Percentiles rank a stretch among this genome's conserved stretches.
phyloP scores from a whole-genome alignment of 2,329 filamentous ascomycete genomes.

The Trichoderma atrobrunneum region DNA sequence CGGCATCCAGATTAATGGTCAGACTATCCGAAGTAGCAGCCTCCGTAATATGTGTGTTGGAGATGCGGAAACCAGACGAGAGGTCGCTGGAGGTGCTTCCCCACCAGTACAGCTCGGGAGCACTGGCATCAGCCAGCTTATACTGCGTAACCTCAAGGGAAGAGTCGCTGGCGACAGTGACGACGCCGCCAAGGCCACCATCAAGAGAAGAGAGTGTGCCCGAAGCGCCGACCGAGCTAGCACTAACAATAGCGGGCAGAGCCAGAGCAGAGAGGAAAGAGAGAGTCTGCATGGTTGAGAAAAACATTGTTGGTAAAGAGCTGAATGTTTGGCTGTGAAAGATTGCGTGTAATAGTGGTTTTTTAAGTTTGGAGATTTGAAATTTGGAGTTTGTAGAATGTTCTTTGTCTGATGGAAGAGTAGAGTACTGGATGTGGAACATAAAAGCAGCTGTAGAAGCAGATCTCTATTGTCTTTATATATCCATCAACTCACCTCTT shows the following conservation, averaged over 20 bases:
- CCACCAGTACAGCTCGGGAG: constrained; percentile 32
- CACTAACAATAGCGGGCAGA: neutral
- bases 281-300: neutral
- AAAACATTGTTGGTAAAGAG: neutral
- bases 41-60: constrained; percentile 25
- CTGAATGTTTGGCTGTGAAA: neutral
- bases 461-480: neutral
- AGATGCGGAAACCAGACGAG: constrained; percentile 28
- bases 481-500: neutral
- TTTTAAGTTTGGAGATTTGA: neutral
- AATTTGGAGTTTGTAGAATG: neutral
- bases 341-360: neutral
- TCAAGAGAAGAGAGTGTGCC: constrained; percentile 26
- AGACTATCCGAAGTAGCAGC: constrained; percentile 10
- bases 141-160: constrained; percentile 25
- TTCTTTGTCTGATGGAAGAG: neutral
- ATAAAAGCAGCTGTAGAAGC: neutral
- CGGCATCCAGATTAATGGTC: neutral
- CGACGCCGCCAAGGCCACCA: constrained; percentile 27
- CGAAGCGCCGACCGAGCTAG: neutral
- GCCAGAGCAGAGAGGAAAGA: neutral
- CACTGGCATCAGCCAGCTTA: constrained; percentile 27
- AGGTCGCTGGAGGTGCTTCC: constrained; percentile 23
- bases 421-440: neutral
- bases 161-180: constrained; percentile 25